These are phyloP conservation scores for Penicillium goetzii DNA, from an alignment of 495 filamentous ascomycete genomes.

Conservation along the genomic window DNA sequence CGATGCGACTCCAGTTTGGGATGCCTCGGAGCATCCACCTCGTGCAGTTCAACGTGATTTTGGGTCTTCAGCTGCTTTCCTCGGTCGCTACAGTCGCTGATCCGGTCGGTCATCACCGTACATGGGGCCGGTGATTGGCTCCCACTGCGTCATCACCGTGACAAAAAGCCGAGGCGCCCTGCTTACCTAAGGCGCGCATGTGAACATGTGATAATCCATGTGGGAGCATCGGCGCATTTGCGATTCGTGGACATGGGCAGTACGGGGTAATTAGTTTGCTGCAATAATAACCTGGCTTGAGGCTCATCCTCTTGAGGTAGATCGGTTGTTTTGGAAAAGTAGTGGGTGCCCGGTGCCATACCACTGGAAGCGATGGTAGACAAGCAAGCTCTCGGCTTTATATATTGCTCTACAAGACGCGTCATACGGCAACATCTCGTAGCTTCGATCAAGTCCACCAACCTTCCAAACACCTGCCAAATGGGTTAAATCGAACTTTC, in stretches of 20 bases:
- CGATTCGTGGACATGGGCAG: constrained; percentile 8
- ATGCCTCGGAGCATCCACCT: constrained; percentile 29
- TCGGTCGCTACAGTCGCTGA: constrained; percentile 28
- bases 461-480: no score
- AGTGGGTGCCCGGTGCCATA: no score
- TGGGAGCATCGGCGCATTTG: constrained; percentile 8
- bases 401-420: no score
- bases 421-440: no score
- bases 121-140: constrained; percentile 21
- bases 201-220: constrained; percentile 19
- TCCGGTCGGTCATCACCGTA: constrained; percentile 30
- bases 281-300: background rate
- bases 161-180: constrained; percentile 38
- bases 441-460: no score
- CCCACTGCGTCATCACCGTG: constrained; percentile 34
- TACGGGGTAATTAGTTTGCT: background rate
- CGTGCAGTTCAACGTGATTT: constrained; percentile 14
- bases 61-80: constrained; percentile 22
- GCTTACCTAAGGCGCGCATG: constrained; percentile 25
- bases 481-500: no score
- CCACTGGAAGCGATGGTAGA: no score
- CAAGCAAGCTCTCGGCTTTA: no score
- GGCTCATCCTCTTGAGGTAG: background rate
- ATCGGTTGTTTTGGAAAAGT: background rate
- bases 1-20: constrained; percentile 15